Base-by-base conservation (phyloP, 2,329 filamentous ascomycete species). In the Fusarium brevicatenulatum region DNA sequence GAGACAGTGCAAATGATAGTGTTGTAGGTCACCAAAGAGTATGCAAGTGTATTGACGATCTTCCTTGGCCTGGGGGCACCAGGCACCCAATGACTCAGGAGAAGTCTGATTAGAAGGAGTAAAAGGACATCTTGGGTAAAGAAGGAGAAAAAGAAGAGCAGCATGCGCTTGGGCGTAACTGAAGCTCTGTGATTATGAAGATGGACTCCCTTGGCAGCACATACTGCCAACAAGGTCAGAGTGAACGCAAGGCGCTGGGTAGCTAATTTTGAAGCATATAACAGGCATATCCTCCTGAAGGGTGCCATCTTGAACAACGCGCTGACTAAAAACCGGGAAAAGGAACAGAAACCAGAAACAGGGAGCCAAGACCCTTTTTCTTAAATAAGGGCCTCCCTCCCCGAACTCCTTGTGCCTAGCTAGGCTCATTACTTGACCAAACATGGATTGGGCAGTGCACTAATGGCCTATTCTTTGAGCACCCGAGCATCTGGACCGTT, bases 51-150 rank as follows among this genome's bases (percentile, higher is more conserved):
- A 47, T 63, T 37, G 56, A 74, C 56, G 46, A 71, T 19, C 49
- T 43, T 16, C 37, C 67, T 60, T 28, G 54, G 49, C 12, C 19
- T 21, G 42, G n/a, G 2, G 56, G 70, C 10, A 64, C 21, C 28
- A 69, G 7, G 50, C 64, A 80, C 49, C 75, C 62, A 57, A 21
- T 66, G 63, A 34, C 78, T 77, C 54, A 82, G 74, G 9, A 81
- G 73, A 7, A 80, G 66, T 7, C 80, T 77, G 50, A 81, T 69
- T 32, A 79, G 21, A n/a, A 81, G 63, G 8, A 82, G 68, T n/a
- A 81, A 43, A 21, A 74, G 55, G 7, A 78, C 66, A 47, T 82
- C 81, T 58, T 82, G 80, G 18, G 49, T 53, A 16, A 53, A 53
- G 32, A 53, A 53, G 32, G 49, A 53, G 18, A 53, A 53, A 4